These are phyloP conservation scores for Aegilops speltoides DNA, from an alignment of 176 grass and related monocot genomes.

Conservation along the genomic window DNA sequence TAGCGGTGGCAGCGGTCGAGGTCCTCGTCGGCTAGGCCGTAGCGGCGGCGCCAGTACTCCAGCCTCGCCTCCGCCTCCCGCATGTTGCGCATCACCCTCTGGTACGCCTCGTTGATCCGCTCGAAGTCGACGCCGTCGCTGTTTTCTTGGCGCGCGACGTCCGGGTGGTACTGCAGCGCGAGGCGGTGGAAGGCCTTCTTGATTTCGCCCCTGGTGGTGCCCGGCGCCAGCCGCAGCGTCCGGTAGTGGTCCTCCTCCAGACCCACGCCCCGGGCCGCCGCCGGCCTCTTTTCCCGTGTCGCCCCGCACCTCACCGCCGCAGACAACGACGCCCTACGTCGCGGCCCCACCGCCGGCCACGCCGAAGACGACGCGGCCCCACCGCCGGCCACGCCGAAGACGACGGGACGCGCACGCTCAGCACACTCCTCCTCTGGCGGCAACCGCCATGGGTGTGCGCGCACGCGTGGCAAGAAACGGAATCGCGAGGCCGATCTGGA, in stretches of 20 bases:
- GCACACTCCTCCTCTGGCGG: neutral
- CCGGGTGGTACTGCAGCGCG: constrained; percentile 51
- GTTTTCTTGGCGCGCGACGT: constrained; percentile 15
- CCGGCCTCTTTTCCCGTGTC: neutral
- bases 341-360: neutral
- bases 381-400: neutral
- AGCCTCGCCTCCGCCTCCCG: constrained; percentile 42
- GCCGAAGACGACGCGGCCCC: neutral
- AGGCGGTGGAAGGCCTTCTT: constrained; percentile 64
- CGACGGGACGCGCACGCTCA: neutral
- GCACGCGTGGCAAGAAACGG: neutral
- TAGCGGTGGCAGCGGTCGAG: neutral
- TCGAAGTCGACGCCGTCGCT: neutral
- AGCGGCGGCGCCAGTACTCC: constrained; percentile 36
- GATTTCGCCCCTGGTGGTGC: constrained; percentile 42
- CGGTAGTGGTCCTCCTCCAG: constrained; percentile 39
- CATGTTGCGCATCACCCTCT: constrained; percentile 38
- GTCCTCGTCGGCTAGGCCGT: constrained; percentile 3
- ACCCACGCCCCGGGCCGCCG: neutral
- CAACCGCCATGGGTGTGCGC: constrained; percentile 2
- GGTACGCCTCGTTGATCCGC: constrained; percentile 46
- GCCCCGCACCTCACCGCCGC: neutral
- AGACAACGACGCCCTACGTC: neutral
- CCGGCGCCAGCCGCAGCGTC: constrained; percentile 44
- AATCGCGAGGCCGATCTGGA: no score